phyloP scores from a whole-genome alignment of 1,139 yeast species.

The Meyerozyma elateridarum region DNA sequence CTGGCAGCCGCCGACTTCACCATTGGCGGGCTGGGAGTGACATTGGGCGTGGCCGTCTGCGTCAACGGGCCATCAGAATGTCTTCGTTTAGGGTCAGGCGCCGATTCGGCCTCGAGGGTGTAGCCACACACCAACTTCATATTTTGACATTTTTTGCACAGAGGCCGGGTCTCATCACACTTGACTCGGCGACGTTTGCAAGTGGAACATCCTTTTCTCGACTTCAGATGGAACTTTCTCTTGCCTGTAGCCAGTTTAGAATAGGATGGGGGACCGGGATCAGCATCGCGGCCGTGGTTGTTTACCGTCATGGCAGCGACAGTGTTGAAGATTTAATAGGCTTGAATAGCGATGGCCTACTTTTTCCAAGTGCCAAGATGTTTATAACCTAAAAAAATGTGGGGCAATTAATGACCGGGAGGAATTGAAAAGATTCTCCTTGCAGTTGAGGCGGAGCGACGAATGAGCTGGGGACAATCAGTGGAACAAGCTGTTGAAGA shows the following conservation, averaged over 20 bases:
- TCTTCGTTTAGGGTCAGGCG: background rate
- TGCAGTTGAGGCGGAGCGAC: no score
- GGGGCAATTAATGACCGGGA: no score
- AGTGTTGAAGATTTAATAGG: no score
- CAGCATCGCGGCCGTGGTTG: no score
- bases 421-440: no score
- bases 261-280: no score
- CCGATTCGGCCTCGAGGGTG: background rate
- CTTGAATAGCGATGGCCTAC: no score
- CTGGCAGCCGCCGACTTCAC: conserved; percentile 4
- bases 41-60: conserved; percentile 3
- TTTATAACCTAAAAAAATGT: no score
- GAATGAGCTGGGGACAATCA: no score
- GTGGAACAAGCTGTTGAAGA: no score
- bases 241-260: conserved; percentile 35
- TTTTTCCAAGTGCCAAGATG: no score
- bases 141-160: conserved; percentile 71
- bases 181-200: conserved; percentile 87
- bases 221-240: conserved; percentile 79
- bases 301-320: no score
- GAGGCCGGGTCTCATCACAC: conserved; percentile 84
- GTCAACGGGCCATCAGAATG: conserved; percentile 5
- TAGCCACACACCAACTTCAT: conserved; percentile 76
- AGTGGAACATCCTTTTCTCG: conserved; percentile 82
- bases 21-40: conserved; percentile 11